Percentiles rank a stretch among this genome's conserved stretches.
These are phyloP conservation scores for Gynochthodes officinalis DNA, from an alignment of 257 asterid species.

Conservation along the genomic window DNA sequence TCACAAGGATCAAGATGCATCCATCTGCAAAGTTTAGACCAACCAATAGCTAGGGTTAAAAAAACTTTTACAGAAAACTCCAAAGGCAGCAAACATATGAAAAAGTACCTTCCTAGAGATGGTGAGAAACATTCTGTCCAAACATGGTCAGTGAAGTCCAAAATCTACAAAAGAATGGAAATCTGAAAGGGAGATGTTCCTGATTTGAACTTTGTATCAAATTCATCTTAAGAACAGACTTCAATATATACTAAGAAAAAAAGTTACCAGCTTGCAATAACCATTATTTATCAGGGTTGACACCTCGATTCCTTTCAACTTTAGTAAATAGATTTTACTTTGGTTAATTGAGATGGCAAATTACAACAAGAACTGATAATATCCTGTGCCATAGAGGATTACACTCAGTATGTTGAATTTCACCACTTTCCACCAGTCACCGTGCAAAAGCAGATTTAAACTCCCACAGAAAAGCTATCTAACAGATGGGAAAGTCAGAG, in stretches of 20 bases:
- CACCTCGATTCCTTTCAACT: background rate
- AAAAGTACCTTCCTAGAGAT: constrained; percentile 63
- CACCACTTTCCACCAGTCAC: background rate
- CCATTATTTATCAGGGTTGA: background rate
- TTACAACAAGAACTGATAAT: background rate
- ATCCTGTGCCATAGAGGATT: background rate
- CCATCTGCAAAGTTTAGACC: constrained; percentile 68
- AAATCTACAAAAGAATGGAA: constrained; percentile 37
- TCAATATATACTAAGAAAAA: background rate
- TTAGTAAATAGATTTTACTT: background rate
- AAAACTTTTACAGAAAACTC: constrained; percentile 13
- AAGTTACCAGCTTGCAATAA: background rate
- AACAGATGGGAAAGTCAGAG: background rate
- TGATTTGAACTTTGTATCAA: background rate
- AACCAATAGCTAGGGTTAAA: constrained; percentile 18
- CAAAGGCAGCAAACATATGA: constrained; percentile 21
- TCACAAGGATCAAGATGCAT: constrained; percentile 99
- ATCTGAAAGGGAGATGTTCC: background rate
- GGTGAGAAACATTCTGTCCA: constrained; percentile 98
- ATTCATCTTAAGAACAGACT: background rate
- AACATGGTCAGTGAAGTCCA: constrained; percentile 95
- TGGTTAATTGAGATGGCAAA: background rate
- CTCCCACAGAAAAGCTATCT: background rate
- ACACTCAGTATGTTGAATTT: background rate
- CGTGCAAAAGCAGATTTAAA: background rate